A percentile compares a stretch with the other conserved stretches of the same genome.
Conservation (phyloP, 108 stramenopile genomes). For the Cafeteria roenbergensis region DNA sequence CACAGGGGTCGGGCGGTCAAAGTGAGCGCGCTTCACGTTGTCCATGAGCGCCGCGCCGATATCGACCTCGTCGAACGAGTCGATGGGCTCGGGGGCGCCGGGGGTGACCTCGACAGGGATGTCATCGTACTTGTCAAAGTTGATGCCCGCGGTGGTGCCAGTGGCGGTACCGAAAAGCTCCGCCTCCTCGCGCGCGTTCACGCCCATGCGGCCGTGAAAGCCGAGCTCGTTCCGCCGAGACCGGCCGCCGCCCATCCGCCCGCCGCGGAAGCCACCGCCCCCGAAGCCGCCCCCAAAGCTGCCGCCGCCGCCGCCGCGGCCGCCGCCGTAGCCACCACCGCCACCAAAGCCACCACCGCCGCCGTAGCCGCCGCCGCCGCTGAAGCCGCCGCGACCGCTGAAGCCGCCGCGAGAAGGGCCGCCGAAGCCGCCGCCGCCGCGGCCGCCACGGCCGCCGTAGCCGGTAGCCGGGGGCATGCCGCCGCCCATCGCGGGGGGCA, state of each 20-base stretch:
- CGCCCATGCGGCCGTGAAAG: background rate
- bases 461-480: too few species aligned
- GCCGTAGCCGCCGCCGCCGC: background rate
- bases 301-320: background rate
- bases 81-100: conserved; percentile 76
- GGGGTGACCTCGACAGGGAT: conserved; percentile 79
- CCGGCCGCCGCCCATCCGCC: background rate
- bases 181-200: conserved; percentile 19
- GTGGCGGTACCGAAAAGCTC: conserved; percentile 34
- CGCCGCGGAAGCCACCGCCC: background rate
- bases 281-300: background rate
- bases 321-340: background rate
- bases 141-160: conserved; percentile 90
- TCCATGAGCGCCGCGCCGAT: conserved; percentile 72
- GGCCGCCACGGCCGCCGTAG: too few species aligned
- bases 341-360: background rate
- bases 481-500: too few species aligned
- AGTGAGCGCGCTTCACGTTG: conserved; percentile 78
- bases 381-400: conserved; percentile 1
- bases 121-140: conserved; percentile 96
- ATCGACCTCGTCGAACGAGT: conserved; percentile 60
- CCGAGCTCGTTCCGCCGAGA: background rate
- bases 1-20: conserved; percentile 86
- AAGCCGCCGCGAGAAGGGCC: too few species aligned
- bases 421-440: too few species aligned